phyloP scores from a whole-genome alignment of 2,329 filamentous ascomycete genomes.

The Pseudogymnoascus destructans region DNA sequence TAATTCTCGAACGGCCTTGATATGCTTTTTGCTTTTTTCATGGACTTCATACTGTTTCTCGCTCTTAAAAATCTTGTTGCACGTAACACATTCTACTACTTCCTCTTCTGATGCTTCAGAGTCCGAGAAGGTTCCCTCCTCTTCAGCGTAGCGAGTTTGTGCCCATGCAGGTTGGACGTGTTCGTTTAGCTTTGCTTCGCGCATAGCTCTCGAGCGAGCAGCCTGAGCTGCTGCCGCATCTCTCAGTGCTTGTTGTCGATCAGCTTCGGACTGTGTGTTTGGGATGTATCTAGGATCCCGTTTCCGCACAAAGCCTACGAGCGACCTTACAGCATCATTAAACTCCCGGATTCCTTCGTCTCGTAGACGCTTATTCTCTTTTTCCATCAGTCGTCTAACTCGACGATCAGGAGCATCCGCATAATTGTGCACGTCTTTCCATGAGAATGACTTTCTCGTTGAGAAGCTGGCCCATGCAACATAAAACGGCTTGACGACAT shows the following conservation, averaged over 20 bases:
- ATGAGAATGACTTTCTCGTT: constrained; percentile 75
- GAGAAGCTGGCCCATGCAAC: constrained; percentile 65
- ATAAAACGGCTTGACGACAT: constrained; percentile 71
- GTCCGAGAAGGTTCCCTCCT: constrained; percentile 46
- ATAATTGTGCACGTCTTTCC: constrained; percentile 75
- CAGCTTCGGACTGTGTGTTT: constrained; percentile 63
- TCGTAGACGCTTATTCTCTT: constrained; percentile 76
- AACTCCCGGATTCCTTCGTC: constrained; percentile 79
- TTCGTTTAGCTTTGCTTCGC: constrained; percentile 58
- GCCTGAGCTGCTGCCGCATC: constrained; percentile 75
- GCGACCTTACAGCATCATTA: constrained; percentile 77
- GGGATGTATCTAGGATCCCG: constrained; percentile 74
- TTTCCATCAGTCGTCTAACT: constrained; percentile 76
- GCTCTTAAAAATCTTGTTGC: constrained; percentile 73
- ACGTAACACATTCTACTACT: constrained; percentile 57
- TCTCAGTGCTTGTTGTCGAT: constrained; percentile 65
- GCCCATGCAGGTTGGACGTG: constrained; percentile 63
- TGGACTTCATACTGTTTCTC: constrained; percentile 85
- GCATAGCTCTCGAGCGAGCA: constrained; percentile 65
- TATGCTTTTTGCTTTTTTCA: constrained; percentile 92
- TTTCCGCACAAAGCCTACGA: constrained; percentile 82
- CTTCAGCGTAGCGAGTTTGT: constrained; percentile 41
- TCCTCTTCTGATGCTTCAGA: constrained; percentile 36
- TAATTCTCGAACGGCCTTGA: constrained; percentile 71
- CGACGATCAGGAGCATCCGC: constrained; percentile 80